Evolutionary conservation across 129 eudicot genomes (phyloP).

Genomic region (Pulicaria dysenterica): DNA sequence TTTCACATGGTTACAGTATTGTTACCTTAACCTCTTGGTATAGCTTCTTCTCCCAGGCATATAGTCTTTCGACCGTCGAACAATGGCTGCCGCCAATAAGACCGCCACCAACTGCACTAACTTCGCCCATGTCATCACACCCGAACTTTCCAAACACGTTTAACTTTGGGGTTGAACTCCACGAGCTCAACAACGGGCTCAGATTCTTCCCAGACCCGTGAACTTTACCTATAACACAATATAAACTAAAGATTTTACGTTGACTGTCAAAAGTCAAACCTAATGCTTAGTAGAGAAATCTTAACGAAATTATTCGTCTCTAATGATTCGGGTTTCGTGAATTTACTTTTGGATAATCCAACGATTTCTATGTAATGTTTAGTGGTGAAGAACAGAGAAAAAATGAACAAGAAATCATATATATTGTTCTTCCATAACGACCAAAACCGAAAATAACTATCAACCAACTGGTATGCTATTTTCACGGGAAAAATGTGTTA

Average conservation of each 20-base stretch:
- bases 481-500: too few species aligned
- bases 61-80: constrained; percentile 82
- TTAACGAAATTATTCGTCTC: too few species aligned
- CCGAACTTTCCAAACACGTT: constrained; percentile 66
- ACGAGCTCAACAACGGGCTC: constrained; percentile 64
- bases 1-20: neutral
- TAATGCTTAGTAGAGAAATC: neutral
- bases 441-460: too few species aligned
- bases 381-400: too few species aligned
- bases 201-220: constrained; percentile 56
- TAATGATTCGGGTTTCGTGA: too few species aligned
- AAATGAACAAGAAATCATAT: too few species aligned
- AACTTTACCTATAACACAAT: constrained; percentile 38
- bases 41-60: constrained; percentile 95
- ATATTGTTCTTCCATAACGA: too few species aligned
- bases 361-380: too few species aligned
- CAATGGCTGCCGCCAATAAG: constrained; percentile 52
- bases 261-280: constrained; percentile 6
- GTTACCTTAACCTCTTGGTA: constrained; percentile 87
- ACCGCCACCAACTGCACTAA: constrained; percentile 24
- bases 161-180: constrained; percentile 56
- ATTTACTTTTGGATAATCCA: too few species aligned
- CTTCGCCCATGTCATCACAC: constrained; percentile 48
- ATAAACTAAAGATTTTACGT: neutral
- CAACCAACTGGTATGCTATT: too few species aligned